Evolutionary conservation across 805 yeast genomes (phyloP).

Genomic region (Danielozyma ontarioensis): DNA sequence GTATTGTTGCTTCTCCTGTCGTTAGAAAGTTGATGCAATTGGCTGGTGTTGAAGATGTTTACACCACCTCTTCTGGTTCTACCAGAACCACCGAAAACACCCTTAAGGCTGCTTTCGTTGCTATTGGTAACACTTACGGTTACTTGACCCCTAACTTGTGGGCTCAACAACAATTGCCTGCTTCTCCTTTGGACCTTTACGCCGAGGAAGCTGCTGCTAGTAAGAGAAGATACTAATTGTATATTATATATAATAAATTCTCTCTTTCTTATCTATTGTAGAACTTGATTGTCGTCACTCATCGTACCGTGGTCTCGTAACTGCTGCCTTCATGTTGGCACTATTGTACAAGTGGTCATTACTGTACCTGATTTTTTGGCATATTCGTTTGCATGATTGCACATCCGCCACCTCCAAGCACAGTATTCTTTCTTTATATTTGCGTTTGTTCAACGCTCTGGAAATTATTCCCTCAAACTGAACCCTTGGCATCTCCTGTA

Average conservation of each 20-base stretch:
- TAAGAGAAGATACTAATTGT: slow-evolving; percentile 68
- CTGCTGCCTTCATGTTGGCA: too few species aligned
- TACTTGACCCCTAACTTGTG: slow-evolving; percentile 99
- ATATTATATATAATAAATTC: background rate
- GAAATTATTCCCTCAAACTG: too few species aligned
- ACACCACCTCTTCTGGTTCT: slow-evolving; percentile 97
- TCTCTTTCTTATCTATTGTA: background rate
- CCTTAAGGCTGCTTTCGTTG: slow-evolving; percentile 98
- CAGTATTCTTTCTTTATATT: too few species aligned
- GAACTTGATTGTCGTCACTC: too few species aligned
- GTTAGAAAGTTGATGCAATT: slow-evolving; percentile 98
- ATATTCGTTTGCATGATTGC: too few species aligned
- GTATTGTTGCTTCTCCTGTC: slow-evolving; percentile 99
- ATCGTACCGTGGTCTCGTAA: too few species aligned
- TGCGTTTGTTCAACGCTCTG: too few species aligned
- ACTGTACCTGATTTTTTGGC: too few species aligned
- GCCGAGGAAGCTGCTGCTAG: slow-evolving; percentile 71
- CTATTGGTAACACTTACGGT: slow-evolving; percentile 99
- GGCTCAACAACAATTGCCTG: slow-evolving; percentile 76
- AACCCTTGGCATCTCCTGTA: too few species aligned
- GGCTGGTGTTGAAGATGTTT: slow-evolving; percentile 99
- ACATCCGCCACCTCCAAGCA: too few species aligned
- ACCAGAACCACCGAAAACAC: slow-evolving; percentile 99
- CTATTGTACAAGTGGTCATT: too few species aligned
- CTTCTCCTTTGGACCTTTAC: slow-evolving; percentile 94